Conservation (phyloP, 2,329 filamentous ascomycete species). For the Hypoxylon sp. region DNA sequence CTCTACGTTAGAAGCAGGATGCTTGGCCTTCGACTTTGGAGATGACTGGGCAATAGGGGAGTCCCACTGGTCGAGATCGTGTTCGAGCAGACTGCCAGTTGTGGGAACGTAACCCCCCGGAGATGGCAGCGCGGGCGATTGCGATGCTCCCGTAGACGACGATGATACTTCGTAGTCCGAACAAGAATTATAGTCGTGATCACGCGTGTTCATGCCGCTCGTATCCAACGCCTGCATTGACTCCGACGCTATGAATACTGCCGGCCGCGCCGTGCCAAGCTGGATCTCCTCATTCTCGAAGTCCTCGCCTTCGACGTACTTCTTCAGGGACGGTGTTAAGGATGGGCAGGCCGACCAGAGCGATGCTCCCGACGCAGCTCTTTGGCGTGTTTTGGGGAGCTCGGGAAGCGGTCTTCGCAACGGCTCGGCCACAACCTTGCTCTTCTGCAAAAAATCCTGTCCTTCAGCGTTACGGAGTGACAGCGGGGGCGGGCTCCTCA, state of each 20-base stretch:
- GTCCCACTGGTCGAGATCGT: constrained; percentile 42
- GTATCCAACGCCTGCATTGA: constrained; percentile 42
- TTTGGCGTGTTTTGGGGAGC: constrained; percentile 36
- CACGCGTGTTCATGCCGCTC: constrained; percentile 16
- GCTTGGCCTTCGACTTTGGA: constrained; percentile 12
- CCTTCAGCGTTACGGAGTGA: constrained; percentile 4
- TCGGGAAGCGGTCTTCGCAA: constrained; percentile 43
- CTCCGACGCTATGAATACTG: constrained; percentile 36
- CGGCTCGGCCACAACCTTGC: constrained; percentile 12
- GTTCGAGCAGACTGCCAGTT: constrained; percentile 44
- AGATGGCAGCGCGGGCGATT: constrained; percentile 39
- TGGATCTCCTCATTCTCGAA: constrained; percentile 45
- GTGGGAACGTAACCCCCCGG: constrained; percentile 43
- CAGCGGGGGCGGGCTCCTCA: constrained; percentile 31
- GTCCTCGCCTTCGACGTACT: constrained; percentile 45
- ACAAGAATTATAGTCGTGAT: constrained; percentile 34
- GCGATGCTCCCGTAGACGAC: constrained; percentile 36
- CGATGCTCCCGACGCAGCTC: constrained; percentile 41
- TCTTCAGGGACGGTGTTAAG: constrained; percentile 44
- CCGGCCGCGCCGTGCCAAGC: constrained; percentile 40
- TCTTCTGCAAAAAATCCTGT: constrained; percentile 5
- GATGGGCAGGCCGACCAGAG: constrained; percentile 44
- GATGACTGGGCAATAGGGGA: constrained; percentile 34
- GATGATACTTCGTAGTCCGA: constrained; percentile 45
- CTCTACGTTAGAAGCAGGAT: constrained; percentile 21